These are phyloP conservation scores for Pichia sp. DNA, from an alignment of 1,139 yeast genomes.

Conservation along the genomic window DNA sequence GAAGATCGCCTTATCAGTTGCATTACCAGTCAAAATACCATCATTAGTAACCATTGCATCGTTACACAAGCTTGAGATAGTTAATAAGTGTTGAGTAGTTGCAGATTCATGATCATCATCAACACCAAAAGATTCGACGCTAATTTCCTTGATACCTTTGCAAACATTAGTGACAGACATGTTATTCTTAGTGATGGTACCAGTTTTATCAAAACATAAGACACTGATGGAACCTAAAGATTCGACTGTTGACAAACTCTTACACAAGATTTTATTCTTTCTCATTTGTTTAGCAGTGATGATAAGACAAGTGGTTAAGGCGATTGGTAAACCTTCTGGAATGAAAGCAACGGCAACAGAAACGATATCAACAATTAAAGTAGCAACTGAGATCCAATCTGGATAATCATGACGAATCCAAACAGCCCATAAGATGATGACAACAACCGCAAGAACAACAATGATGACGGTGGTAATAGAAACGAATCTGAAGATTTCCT, in stretches of 20 bases:
- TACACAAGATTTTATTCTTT: slow-evolving; percentile 43
- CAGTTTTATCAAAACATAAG: slow-evolving; percentile 54
- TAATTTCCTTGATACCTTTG: slow-evolving; percentile 27
- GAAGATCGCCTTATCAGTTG: slow-evolving; percentile 9
- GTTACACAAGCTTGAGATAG: slow-evolving; percentile 5
- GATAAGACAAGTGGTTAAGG: slow-evolving; percentile 50
- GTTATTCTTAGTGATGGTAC: slow-evolving; percentile 51
- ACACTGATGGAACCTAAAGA: slow-evolving; percentile 53
- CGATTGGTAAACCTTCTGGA: slow-evolving; percentile 56
- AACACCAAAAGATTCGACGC: background rate
- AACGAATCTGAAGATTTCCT: slow-evolving; percentile 46
- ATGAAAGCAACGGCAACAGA: slow-evolving; percentile 35
- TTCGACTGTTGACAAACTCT: slow-evolving; percentile 43
- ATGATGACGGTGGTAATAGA: slow-evolving; percentile 38
- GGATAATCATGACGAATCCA: slow-evolving; percentile 30
- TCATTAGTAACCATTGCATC: slow-evolving; percentile 1
- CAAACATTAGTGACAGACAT: slow-evolving; percentile 42
- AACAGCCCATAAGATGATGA: slow-evolving; percentile 47
- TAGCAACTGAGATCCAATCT: slow-evolving; percentile 45
- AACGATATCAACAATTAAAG: slow-evolving; percentile 34
- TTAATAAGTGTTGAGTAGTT: slow-evolving; percentile 6
- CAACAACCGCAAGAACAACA: slow-evolving; percentile 39
- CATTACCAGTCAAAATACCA: slow-evolving; percentile 8
- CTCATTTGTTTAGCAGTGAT: slow-evolving; percentile 51
- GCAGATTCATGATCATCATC: background rate